Evolutionary conservation across 331 rosid genomes (phyloP).

Genomic region (Prunus yedoensis): DNA sequence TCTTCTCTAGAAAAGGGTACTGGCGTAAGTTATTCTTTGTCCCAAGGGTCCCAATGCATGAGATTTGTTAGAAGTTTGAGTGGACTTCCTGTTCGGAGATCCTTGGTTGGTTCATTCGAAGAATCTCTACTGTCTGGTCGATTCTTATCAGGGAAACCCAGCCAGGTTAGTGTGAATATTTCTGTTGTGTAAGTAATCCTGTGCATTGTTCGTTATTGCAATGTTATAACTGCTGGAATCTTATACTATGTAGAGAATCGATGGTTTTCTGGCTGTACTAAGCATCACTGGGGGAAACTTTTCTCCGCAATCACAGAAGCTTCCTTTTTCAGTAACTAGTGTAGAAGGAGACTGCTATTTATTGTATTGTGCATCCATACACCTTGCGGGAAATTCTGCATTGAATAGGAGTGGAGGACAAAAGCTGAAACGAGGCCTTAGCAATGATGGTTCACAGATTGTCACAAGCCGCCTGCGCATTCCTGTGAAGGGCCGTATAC

Average conservation of each 20-base stretch:
- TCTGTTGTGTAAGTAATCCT: slow-evolving; percentile 22
- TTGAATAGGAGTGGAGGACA: slow-evolving; percentile 51
- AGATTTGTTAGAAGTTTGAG: slow-evolving; percentile 67
- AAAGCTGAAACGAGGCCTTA: slow-evolving; percentile 41
- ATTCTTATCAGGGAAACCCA: slow-evolving; percentile 51
- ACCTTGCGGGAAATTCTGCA: slow-evolving; percentile 55
- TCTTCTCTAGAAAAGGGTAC: slow-evolving; percentile 60
- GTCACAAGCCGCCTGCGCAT: slow-evolving; percentile 70
- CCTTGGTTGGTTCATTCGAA: slow-evolving; percentile 92
- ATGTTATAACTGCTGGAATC: slow-evolving; percentile 26
- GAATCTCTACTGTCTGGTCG: slow-evolving; percentile 92
- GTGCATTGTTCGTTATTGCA: slow-evolving; percentile 23
- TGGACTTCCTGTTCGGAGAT: slow-evolving; percentile 71
- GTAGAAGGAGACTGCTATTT: slow-evolving; percentile 77
- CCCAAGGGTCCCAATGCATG: slow-evolving; percentile 41
- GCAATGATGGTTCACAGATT: slow-evolving; percentile 56
- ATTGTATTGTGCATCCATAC: slow-evolving; percentile 68
- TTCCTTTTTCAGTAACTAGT: slow-evolving; percentile 81
- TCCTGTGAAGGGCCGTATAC: slow-evolving; percentile 88
- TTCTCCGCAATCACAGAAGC: slow-evolving; percentile 80
- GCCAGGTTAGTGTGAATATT: slow-evolving; percentile 54
- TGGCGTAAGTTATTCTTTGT: slow-evolving; percentile 31
- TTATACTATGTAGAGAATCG: slow-evolving; percentile 51
- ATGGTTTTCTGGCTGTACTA: slow-evolving; percentile 83
- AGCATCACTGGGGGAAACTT: slow-evolving; percentile 76